Evolutionary conservation across 306 rosid species (phyloP).

Genomic region (Sophora flavescens): DNA sequence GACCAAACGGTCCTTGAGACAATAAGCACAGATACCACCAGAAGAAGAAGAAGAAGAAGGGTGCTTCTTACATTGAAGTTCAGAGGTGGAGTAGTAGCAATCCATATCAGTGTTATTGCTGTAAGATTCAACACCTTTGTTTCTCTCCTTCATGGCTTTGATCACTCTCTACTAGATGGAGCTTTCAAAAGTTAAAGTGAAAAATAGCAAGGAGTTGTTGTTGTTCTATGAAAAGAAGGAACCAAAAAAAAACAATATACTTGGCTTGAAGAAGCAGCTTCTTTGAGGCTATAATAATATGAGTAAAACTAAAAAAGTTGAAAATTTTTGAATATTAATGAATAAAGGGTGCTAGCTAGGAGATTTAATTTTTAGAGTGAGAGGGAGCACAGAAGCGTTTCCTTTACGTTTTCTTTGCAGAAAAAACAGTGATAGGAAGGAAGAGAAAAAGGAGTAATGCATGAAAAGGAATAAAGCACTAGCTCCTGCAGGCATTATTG

Average conservation of each 20-base stretch:
- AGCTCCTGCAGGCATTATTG: conserved; percentile 76
- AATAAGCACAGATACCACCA: conserved; percentile 85
- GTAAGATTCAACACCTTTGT: conserved; percentile 69
- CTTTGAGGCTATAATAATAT: conserved; percentile 43
- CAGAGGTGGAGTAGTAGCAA: conserved; percentile 75
- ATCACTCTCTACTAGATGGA: neutral
- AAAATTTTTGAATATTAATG: conserved; percentile 56
- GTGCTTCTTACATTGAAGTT: conserved; percentile 77
- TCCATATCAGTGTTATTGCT: conserved; percentile 78
- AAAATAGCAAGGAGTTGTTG: neutral
- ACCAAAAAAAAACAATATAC: conserved; percentile 48
- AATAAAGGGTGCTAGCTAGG: conserved; percentile 38
- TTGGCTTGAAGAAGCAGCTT: conserved; percentile 47
- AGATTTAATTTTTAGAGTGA: conserved; percentile 53
- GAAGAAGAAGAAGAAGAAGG: conserved; percentile 87
- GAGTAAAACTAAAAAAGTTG: conserved; percentile 42
- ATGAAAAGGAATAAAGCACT: conserved; percentile 53
- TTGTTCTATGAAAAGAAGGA: conserved; percentile 17
- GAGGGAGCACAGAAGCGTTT: conserved; percentile 66
- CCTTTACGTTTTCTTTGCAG: conserved; percentile 84
- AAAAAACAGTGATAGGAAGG: conserved; percentile 52
- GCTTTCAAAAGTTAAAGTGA: conserved; percentile 46
- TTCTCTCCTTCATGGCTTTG: conserved; percentile 77
- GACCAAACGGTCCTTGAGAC: conserved; percentile 86
- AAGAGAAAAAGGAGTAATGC: conserved; percentile 47